A percentile compares a stretch with the other conserved stretches of the same genome.
These are phyloP conservation scores for Fusarium albidum DNA, from an alignment of 2,329 filamentous ascomycete species.

Conservation along the genomic window DNA sequence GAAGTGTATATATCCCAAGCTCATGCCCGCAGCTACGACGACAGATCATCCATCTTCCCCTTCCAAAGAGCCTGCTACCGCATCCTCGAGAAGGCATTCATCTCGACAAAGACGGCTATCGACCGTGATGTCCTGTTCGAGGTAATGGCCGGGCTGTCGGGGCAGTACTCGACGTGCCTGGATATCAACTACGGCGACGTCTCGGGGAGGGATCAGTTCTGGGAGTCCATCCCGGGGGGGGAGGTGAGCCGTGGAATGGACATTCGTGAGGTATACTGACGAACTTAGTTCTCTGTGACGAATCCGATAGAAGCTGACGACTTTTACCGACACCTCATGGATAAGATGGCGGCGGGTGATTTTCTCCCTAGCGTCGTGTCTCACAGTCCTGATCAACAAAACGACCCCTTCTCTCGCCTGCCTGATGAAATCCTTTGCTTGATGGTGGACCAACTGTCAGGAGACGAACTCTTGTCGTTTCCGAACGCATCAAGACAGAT, in stretches of 20 bases:
- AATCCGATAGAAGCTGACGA: neutral
- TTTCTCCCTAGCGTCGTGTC: neutral
- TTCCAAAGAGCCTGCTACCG: conserved; percentile 9
- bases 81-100: neutral
- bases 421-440: neutral
- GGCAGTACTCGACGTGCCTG: neutral
- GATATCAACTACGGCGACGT: conserved; percentile 13
- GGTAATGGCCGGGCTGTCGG: neutral
- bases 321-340: neutral
- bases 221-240: conserved; percentile 12
- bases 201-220: neutral
- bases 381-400: neutral
- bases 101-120: neutral
- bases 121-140: conserved; percentile 4
- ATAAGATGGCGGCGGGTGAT: neutral
- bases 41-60: conserved; percentile 1
- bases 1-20: neutral
- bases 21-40: conserved; percentile 2
- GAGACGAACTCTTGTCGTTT: neutral
- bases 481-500: neutral
- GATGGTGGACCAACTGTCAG: neutral
- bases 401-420: neutral
- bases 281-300: conserved; percentile 1
- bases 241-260: neutral
- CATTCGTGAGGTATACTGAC: neutral